Evolutionary conservation across 148 eudicot species (phyloP).

Genomic region (Camellia japonica): DNA sequence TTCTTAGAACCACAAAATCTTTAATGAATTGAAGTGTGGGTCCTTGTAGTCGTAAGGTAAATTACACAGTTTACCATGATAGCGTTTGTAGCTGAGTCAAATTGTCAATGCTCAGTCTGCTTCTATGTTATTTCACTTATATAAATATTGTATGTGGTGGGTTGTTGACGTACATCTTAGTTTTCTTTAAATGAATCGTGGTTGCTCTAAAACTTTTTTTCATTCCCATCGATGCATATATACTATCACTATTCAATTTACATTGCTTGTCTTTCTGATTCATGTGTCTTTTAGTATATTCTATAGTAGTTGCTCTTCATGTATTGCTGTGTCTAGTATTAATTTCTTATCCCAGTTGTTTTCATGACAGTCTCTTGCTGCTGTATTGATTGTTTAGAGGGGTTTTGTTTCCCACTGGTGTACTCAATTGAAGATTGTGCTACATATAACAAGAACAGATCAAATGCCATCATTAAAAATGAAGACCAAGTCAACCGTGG

Average conservation of each 20-base stretch:
- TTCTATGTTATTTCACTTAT: too few relatives aligned
- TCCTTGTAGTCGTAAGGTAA: too few relatives aligned
- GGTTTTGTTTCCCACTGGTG: conserved; percentile 47
- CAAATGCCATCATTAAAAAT: conserved; percentile 92
- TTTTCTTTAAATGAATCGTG: too few relatives aligned
- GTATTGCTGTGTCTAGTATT: background rate
- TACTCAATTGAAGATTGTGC: conserved; percentile 27
- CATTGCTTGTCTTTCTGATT: background rate
- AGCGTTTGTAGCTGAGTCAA: too few relatives aligned
- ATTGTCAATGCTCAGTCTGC: too few relatives aligned
- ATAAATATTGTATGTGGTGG: background rate
- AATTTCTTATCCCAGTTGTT: background rate
- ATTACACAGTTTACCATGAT: too few relatives aligned
- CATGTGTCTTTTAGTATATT: background rate
- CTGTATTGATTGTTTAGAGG: conserved; percentile 26
- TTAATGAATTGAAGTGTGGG: too few relatives aligned
- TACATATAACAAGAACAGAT: conserved; percentile 33
- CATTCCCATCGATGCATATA: background rate
- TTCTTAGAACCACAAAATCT: too few relatives aligned
- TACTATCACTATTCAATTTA: background rate
- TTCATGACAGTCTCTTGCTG: conserved; percentile 27
- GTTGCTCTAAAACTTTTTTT: too few relatives aligned
- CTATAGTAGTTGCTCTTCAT: background rate
- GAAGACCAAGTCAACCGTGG: conserved; percentile 61
- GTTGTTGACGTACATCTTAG: background rate